Evolutionary conservation across 1,139 yeast genomes (phyloP), one percentile per base, ranked within the genome.

Genomic region (Sugiyamaella xylanicola): DNA sequence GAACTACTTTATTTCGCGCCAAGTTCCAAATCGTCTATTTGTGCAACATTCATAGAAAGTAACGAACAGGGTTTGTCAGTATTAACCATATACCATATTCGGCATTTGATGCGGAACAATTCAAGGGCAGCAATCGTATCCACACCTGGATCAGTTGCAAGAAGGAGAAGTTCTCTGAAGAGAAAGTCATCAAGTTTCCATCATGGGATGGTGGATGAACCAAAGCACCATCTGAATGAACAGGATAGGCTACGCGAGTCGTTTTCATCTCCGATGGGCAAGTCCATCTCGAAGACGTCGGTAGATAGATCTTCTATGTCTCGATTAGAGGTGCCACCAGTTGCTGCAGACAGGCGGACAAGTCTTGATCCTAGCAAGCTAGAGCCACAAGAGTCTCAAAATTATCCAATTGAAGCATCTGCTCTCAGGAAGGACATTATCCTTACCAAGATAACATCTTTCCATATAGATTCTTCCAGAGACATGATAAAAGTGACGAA

Each of bases 401-500:
- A 15, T 16, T 40, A 21, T 41, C 53, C 51, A 1, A 20, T 51
- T 40, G 65, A 64, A 27, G 58, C 37, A 53, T 67, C 61, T 1
- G 62, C 68, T 2, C 70, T 82, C 44, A 72, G 81, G 46, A 87
- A 86, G 62, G 95, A 89, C 67, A 78, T 86, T 67, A 83, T 86
- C 17, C 72, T 88, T 57, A 83, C 91, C 0, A 81, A 78, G 62
- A 71, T 87, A 4, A 86, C 84, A 32, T 71, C 80, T 0, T 69
- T 77, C 35, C 45, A 50, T 1, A 17, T 43, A 17, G 16, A 37
- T 29, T 8, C 51, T n/a, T 15, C 37, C 7, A 29, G 25, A 1
- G 66, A 35, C n/a, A 42, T 52, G 16, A 15, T 85, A 37, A 76
- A 77, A 56, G 72, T 81, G 2, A 70, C 75, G 44, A 77, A 80